A percentile compares a stretch with the other conserved stretches of the same genome.
Evolutionary conservation across 2,329 filamentous ascomycete genomes (phyloP).

Genomic region (Penicillium sp.): DNA sequence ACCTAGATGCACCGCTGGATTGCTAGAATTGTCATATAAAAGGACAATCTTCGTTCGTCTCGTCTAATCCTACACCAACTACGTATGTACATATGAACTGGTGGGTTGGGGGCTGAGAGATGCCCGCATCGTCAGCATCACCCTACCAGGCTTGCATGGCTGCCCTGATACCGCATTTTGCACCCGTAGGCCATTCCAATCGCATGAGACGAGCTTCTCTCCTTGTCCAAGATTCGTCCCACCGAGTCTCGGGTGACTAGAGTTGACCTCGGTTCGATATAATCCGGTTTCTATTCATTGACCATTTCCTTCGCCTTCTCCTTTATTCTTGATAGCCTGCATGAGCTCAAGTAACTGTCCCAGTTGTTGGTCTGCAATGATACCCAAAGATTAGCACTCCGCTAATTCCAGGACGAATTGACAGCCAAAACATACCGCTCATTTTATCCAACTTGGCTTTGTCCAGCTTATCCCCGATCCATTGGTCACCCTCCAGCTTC

Average conservation of each 20-base stretch:
- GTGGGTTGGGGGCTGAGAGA: conserved; percentile 12
- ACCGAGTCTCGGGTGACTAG: background rate
- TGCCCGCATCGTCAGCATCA: conserved; percentile 18
- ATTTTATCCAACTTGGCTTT: conserved; percentile 81
- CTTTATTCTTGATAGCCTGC: conserved; percentile 63
- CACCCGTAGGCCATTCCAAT: background rate
- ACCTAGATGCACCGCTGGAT: background rate
- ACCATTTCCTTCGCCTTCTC: conserved; percentile 36
- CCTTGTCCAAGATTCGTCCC: background rate
- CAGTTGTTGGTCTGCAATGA: conserved; percentile 73
- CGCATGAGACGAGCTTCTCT: background rate
- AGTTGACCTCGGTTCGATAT: background rate
- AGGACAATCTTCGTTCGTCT: background rate
- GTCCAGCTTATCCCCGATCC: conserved; percentile 82
- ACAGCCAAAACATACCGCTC: conserved; percentile 64
- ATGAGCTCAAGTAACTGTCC: conserved; percentile 93
- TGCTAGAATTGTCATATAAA: background rate
- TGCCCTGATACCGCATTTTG: background rate
- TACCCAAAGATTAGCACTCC: conserved; percentile 1
- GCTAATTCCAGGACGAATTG: background rate
- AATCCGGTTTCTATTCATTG: conserved; percentile 20
- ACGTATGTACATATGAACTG: conserved; percentile 20
- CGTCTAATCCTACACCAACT: conserved; percentile 1
- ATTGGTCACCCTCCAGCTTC: conserved; percentile 78
- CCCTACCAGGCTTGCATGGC: background rate